Evolutionary conservation across 345 rosid species (phyloP).

Genomic region (Syzygium aqueum): DNA sequence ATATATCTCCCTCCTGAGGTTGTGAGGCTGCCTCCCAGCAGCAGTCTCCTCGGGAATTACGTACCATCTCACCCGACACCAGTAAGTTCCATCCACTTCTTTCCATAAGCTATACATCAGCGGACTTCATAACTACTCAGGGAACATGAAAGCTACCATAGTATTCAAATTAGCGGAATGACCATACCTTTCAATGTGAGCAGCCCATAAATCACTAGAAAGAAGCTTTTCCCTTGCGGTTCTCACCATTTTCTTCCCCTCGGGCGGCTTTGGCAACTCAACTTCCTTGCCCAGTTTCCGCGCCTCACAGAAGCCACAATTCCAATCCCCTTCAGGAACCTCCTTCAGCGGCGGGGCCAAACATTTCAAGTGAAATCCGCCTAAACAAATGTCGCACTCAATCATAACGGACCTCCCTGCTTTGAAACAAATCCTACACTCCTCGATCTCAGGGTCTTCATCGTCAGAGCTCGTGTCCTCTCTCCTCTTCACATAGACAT

Average conservation of each 20-base stretch:
- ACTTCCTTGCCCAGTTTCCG: constrained; percentile 40
- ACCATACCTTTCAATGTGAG: constrained; percentile 55
- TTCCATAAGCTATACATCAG: constrained; percentile 59
- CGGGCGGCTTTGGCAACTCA: constrained; percentile 41
- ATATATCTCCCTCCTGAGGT: constrained; percentile 75
- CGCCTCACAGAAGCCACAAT: constrained; percentile 62
- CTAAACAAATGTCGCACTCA: constrained; percentile 85
- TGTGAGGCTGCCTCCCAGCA: constrained; percentile 75
- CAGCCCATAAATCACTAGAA: constrained; percentile 80
- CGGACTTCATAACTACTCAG: background rate
- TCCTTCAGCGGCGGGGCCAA: constrained; percentile 65
- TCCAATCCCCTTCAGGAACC: constrained; percentile 92
- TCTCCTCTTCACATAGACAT: constrained; percentile 80
- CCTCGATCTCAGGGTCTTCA: constrained; percentile 67
- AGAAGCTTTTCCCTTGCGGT: constrained; percentile 89
- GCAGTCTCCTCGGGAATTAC: constrained; percentile 89
- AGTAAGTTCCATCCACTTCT: constrained; percentile 54
- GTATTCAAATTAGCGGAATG: background rate
- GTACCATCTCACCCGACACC: constrained; percentile 78
- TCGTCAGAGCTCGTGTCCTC: constrained; percentile 59
- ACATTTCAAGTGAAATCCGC: constrained; percentile 90
- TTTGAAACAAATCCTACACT: constrained; percentile 71
- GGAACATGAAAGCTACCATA: background rate
- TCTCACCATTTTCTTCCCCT: constrained; percentile 56
- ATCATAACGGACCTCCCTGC: constrained; percentile 58